Evolutionary conservation across 2,329 filamentous ascomycete genomes (phyloP), one percentile per base, ranked within the genome.

Genomic region (Clarireedia homoeocarpa): DNA sequence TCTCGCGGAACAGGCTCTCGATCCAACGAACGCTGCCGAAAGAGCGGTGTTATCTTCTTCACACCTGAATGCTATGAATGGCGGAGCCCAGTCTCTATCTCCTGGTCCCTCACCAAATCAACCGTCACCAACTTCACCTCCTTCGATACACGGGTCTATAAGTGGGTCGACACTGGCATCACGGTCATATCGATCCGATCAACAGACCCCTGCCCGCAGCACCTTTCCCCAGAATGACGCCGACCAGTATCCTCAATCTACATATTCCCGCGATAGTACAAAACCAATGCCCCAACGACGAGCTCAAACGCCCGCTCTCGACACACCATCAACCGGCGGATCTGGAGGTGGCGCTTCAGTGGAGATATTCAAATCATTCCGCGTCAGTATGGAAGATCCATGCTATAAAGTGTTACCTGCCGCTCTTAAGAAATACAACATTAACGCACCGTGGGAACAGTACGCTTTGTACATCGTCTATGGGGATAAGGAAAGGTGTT

Each of bases 331-430:
- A 17, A 72, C 75, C 26, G 77, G 75, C 66, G 72, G 74, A 15
- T 42, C 40, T 42, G 76, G 75, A 66, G 55, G 61, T 46, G 59
- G 59, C 58, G 75, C 79, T 12, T 83, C 82, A 1, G 91, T 96
- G 58, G 94, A 99, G 72, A 96, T 99, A 58, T 97, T 97, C 83
- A 99, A 99, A 71, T 95, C 89, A 1, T 99, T 99, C 80, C 86
- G 92, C 40, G 94, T 99, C 60, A 94, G 89, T 69, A 95, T 97
- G 81, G 94, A 99, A 64, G 94, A 99, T 68, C 94, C 94, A 2
- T 99, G 94, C 74, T 88, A 96, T 75, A 96, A 96, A 71, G 94
- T 99, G 27, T 79, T 99, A 2, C 94, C 94, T 1, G 94, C 95
- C 15, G 94, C 94, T 2, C 80, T 99, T 17, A 95, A 95, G 70